These are phyloP conservation scores for Nissolia schottii DNA, from an alignment of 306 rosid genomes.

Conservation along the genomic window DNA sequence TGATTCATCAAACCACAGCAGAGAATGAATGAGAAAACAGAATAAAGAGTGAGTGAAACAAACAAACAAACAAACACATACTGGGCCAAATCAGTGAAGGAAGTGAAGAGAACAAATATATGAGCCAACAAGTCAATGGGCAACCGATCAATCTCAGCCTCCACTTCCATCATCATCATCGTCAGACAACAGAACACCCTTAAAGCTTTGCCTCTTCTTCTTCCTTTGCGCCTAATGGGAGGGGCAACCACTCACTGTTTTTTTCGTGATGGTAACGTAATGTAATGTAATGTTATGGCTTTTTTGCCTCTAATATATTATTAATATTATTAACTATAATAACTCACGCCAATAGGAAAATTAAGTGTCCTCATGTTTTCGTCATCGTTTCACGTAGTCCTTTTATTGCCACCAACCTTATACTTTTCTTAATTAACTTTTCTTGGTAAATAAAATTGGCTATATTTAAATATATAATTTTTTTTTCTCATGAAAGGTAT, in stretches of 20 bases:
- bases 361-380: slow-evolving; percentile 56
- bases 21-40: neutral
- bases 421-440: neutral
- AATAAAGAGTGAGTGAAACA: neutral
- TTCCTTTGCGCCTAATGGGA: neutral
- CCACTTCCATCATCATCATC: slow-evolving; percentile 42
- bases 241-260: neutral
- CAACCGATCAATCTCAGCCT: slow-evolving; percentile 72
- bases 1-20: neutral
- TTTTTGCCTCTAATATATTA: neutral
- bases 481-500: neutral
- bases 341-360: neutral
- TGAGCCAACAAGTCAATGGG: slow-evolving; percentile 77
- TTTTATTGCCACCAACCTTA: neutral
- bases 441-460: neutral
- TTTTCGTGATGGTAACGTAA: neutral
- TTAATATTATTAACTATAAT: too few relatives aligned
- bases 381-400: slow-evolving; percentile 24
- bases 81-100: slow-evolving; percentile 97
- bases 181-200: too few relatives aligned
- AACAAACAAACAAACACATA: slow-evolving; percentile 14
- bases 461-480: neutral
- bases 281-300: too few relatives aligned
- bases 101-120: slow-evolving; percentile 55
- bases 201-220: too few relatives aligned